phyloP scores from a whole-genome alignment of 2,329 filamentous ascomycete genomes.

The Calonectria pauciramosa region DNA sequence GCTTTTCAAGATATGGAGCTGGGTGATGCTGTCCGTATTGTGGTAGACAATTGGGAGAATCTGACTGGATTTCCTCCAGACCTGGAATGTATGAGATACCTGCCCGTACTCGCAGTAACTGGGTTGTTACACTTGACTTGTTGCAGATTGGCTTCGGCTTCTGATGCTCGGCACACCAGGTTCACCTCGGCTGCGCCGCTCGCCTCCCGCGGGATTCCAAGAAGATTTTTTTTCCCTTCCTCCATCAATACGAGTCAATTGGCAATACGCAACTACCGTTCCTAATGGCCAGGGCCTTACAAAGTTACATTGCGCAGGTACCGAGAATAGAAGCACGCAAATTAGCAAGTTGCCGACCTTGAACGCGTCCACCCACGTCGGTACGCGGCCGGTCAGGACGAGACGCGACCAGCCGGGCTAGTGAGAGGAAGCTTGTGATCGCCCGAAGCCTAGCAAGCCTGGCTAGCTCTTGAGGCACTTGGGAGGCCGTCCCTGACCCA shows the following conservation, averaged over 20 bases:
- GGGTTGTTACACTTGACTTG: not conserved
- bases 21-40: not conserved
- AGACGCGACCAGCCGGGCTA: slow-evolving; percentile 27
- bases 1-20: not conserved
- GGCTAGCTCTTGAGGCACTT: not conserved
- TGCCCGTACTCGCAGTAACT: not conserved
- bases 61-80: not conserved
- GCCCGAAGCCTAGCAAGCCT: slow-evolving; percentile 22
- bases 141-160: not conserved
- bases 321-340: slow-evolving; percentile 27
- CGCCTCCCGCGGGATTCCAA: not conserved
- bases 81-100: not conserved
- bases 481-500: slow-evolving; percentile 31
- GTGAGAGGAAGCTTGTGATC: slow-evolving; percentile 33
- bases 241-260: not conserved
- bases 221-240: not conserved
- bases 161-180: not conserved
- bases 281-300: slow-evolving; percentile 16
- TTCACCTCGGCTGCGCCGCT: slow-evolving; percentile 7
- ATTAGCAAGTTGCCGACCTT: not conserved
- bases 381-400: slow-evolving; percentile 11
- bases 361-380: slow-evolving; percentile 12
- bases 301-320: slow-evolving; percentile 13
- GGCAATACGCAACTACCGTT: not conserved
- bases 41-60: not conserved